Evolutionary conservation across 345 rosid genomes (phyloP).

Genomic region (Nephelium lappaceum): DNA sequence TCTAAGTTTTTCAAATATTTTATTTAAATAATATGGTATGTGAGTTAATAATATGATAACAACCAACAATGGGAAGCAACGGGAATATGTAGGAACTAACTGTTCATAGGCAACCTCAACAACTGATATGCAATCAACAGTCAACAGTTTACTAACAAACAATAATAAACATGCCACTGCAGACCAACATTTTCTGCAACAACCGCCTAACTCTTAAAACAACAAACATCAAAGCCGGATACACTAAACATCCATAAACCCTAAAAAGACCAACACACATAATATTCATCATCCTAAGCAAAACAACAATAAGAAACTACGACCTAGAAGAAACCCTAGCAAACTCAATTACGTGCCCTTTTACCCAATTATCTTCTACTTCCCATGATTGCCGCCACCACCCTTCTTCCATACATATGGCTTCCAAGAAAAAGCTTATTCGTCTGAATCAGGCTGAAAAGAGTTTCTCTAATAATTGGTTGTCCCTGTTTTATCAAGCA

Average conservation of each 20-base stretch:
- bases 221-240: not conserved
- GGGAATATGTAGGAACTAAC: too few relatives aligned
- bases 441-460: not conserved
- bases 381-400: conserved; percentile 11
- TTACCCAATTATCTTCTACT: not conserved
- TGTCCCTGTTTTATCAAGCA: conserved; percentile 7
- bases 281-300: not conserved
- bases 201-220: not conserved
- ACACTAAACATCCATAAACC: not conserved
- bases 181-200: not conserved
- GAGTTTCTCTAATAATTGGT: not conserved
- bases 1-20: too few relatives aligned
- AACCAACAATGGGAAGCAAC: too few relatives aligned
- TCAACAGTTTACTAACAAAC: not conserved
- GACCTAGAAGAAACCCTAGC: not conserved
- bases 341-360: too few relatives aligned
- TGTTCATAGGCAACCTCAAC: too few relatives aligned
- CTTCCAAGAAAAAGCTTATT: conserved; percentile 12
- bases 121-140: not conserved
- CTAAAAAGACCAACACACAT: not conserved
- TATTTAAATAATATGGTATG: too few relatives aligned
- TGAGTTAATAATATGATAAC: too few relatives aligned
- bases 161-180: not conserved
- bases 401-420: conserved; percentile 22
- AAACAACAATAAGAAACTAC: not conserved